Evolutionary conservation across 345 rosid genomes (phyloP), one percentile per base, ranked within the genome.

Genomic region (Aethionema arabicum): DNA sequence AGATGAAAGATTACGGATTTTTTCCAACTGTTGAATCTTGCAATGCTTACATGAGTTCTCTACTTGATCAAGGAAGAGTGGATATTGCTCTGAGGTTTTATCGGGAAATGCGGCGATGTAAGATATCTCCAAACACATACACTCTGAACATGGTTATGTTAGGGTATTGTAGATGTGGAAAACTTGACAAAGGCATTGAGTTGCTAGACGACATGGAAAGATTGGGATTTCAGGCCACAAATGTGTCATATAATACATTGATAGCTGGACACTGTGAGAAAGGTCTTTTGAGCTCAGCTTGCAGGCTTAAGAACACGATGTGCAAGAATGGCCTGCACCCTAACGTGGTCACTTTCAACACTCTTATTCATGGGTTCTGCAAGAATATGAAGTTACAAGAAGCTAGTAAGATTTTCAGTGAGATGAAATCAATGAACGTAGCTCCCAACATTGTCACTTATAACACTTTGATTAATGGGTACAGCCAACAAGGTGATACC

Each of bases 401-500:
- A 65, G 95, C 96, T 3, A 85, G 71, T 65, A 83, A 56, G 66
- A 47, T 78, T 53, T 80, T 85, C 11, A 73, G 74, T 29, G 82
- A 78, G 78, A 91, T 88, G 95, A 91, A 86, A 73, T 57, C 75
- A 21, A 11, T 27, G 21, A 79, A 83, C 44, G 82, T 86, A 48
- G 65, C 75, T 51, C 88, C 92, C 6, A 79, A 76, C 68, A 69
- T 63, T 44, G 75, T 91, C 53, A 88, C 96, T 10, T 91, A 82
- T 58, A 91, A 88, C 72, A 84, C 83, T 61, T 81, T 88, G 81
- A 83, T 91, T 42, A 76, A 77, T 56, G 98, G 85, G 54, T 86
- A 74, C 48, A 69, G 95, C 69, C 78, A 78, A 38, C 61, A 48
- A 33, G 83, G 87, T 32, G 71, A 74, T 53, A 62, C 66, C 42